phyloP scores from a whole-genome alignment of 495 filamentous ascomycete genomes.

The Penicillium parvum region DNA sequence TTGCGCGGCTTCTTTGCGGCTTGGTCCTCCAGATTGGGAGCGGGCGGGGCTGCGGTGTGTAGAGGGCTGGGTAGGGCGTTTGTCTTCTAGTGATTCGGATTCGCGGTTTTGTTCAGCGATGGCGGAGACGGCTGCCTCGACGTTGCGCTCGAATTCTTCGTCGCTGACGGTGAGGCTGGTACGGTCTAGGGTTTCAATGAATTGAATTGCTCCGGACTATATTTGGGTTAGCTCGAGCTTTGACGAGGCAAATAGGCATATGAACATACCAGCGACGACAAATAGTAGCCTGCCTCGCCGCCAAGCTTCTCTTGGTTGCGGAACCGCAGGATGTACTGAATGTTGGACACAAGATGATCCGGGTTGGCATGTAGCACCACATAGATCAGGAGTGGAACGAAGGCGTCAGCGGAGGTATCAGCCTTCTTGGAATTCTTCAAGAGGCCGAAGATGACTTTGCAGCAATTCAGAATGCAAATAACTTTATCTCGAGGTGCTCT shows the following conservation, averaged over 20 bases:
- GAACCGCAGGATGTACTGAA: conserved; percentile 96
- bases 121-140: conserved; percentile 92
- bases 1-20: conserved; percentile 28
- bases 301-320: conserved; percentile 95
- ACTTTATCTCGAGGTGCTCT: conserved; percentile 95
- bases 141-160: conserved; percentile 90
- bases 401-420: conserved; percentile 93
- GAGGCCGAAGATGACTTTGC: conserved; percentile 98
- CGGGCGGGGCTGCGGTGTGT: conserved; percentile 27
- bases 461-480: conserved; percentile 96
- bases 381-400: conserved; percentile 93
- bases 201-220: conserved; percentile 91
- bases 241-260: not conserved
- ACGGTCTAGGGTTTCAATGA: conserved; percentile 92
- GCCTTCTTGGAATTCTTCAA: conserved; percentile 80
- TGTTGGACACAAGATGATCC: conserved; percentile 92
- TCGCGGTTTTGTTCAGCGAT: conserved; percentile 84
- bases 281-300: conserved; percentile 95
- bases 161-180: conserved; percentile 91
- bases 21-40: conserved; percentile 43
- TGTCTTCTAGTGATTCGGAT: conserved; percentile 55
- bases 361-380: conserved; percentile 93
- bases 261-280: conserved; percentile 76
- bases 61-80: conserved; percentile 23
- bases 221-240: conserved; percentile 7